Conservation (phyloP, 768 basidiomycete genomes). For the Cantharellus anzutake region DNA sequence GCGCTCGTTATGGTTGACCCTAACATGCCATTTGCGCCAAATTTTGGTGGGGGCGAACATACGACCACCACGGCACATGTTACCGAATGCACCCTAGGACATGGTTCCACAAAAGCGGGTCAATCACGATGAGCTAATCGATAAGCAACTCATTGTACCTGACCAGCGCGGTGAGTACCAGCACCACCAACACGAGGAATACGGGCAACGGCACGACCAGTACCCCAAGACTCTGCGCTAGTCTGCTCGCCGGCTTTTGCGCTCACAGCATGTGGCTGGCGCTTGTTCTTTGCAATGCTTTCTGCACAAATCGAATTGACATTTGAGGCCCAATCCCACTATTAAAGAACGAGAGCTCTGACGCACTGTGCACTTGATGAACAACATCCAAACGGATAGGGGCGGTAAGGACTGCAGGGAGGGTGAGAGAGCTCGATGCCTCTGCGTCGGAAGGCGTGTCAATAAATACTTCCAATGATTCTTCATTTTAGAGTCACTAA, state of each 20-base stretch:
- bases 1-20: conserved; percentile 98
- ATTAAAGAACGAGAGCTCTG: conserved; percentile 1
- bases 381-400: conserved; percentile 99
- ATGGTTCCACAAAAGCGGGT: neutral
- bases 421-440: conserved; percentile 43
- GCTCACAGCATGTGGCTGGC: conserved; percentile 91
- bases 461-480: neutral
- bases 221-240: conserved; percentile 98
- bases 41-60: conserved; percentile 99
- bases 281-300: conserved; percentile 94
- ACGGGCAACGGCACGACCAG: conserved; percentile 99
- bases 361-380: conserved; percentile 94
- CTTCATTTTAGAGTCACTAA: neutral
- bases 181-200: conserved; percentile 99
- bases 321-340: neutral
- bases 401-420: conserved; percentile 91
- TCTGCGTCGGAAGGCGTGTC: neutral
- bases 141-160: conserved; percentile 27
- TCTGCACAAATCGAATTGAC: conserved; percentile 30
- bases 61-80: conserved; percentile 99
- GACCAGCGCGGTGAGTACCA: conserved; percentile 96
- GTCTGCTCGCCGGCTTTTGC: conserved; percentile 99
- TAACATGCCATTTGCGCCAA: conserved; percentile 99
- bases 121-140: neutral
- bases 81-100: conserved; percentile 85